Conservation (phyloP, 306 rosid genomes). For the Erythrophleum fordii region DNA sequence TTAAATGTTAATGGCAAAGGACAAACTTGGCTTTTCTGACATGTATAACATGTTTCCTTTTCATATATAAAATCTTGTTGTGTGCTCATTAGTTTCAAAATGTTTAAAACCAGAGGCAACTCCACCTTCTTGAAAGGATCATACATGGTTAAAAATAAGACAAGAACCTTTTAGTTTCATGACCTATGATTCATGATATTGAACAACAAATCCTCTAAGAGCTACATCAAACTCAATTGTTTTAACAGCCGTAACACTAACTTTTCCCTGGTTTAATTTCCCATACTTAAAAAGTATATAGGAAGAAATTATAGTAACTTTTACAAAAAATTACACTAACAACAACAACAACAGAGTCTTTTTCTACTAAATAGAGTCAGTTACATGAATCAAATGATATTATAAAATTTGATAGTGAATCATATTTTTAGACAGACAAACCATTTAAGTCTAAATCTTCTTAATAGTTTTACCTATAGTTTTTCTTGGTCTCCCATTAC, state of each 20-base stretch:
- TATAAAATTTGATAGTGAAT: no score
- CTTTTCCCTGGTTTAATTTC: constrained; percentile 77
- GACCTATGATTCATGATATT: constrained; percentile 95
- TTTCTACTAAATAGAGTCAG: no score
- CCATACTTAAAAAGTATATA: constrained; percentile 29
- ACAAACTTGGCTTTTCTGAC: constrained; percentile 93
- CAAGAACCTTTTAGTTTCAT: constrained; percentile 86
- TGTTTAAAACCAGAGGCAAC: constrained; percentile 90
- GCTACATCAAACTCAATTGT: constrained; percentile 96
- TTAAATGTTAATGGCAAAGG: constrained; percentile 39
- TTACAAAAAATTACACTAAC: constrained; percentile 3
- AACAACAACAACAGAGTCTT: no score
- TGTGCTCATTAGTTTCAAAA: constrained; percentile 84
- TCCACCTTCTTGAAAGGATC: constrained; percentile 97
- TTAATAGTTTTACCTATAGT: no score
- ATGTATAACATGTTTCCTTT: constrained; percentile 93
- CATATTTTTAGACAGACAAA: no score
- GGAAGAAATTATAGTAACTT: constrained; percentile 20
- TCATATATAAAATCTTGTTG: constrained; percentile 76
- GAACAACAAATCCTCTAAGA: constrained; percentile 98
- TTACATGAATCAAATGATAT: no score
- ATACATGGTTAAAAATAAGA: constrained; percentile 95
- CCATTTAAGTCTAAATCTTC: no score
- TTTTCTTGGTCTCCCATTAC: no score
- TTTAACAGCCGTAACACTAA: constrained; percentile 92